Conservation (phyloP, 768 basidiomycete genomes). For the Termitomyces sp. region DNA sequence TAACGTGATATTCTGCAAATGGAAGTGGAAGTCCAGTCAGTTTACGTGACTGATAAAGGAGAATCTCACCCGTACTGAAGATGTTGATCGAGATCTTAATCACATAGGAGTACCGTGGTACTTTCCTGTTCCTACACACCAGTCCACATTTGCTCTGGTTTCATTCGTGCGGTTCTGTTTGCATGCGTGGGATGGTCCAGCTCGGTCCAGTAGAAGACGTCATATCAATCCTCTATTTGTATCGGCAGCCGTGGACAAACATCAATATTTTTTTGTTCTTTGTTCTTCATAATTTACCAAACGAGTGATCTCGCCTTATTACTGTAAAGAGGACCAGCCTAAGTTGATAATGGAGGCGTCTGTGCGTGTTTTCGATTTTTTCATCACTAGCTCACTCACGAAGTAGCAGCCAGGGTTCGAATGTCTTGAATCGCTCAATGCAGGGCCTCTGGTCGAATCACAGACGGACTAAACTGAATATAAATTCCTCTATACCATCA, state of each 20-base stretch:
- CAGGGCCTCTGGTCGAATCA: conserved; percentile 74
- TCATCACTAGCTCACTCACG: conserved; percentile 20
- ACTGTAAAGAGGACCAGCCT: too few species aligned
- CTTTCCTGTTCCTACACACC: not conserved
- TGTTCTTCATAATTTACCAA: not conserved
- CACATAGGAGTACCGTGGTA: not conserved
- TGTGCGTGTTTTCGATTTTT: conserved; percentile 16
- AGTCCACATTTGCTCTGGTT: too few species aligned
- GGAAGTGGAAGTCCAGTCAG: not conserved
- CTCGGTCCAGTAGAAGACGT: too few species aligned
- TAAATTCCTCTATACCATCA: conserved; percentile 39
- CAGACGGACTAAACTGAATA: conserved; percentile 58
- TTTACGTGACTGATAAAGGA: not conserved
- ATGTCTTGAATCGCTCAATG: conserved; percentile 73
- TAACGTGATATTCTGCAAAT: not conserved
- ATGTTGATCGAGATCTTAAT: not conserved
- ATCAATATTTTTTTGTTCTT: not conserved
- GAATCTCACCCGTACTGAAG: not conserved
- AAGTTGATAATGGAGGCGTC: conserved; percentile 17
- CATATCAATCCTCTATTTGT: not conserved
- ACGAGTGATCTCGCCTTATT: not conserved
- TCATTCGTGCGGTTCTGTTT: too few species aligned
- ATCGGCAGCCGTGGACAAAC: not conserved
- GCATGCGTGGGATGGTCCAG: not conserved
- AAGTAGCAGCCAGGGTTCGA: conserved; percentile 61